Base-by-base conservation (phyloP, 345 rosid species). In the Turritis glabra region DNA sequence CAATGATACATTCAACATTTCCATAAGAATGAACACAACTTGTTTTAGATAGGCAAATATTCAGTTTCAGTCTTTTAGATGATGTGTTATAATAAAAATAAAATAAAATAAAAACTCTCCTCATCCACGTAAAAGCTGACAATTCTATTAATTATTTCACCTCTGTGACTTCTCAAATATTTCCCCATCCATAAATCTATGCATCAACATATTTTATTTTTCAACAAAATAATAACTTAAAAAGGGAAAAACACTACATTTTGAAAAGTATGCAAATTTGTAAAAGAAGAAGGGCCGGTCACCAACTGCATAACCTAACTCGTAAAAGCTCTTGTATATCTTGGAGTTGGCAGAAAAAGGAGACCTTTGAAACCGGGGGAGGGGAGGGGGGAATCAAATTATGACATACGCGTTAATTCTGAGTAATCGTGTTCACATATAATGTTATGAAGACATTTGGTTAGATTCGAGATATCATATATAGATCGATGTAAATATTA, bases 241-340 rank as follows among this genome's bases (percentile, higher is more conserved):
- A 58, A 19, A 14, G 5, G 14, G 46, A 30, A 27, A 54, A 27
- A 54, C 64, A 64, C 27, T 30, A 53, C 37, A 55, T 35, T 56
- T 55, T 67, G 47, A 59, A 59, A 67, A 48, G 15, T 56, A n/a
- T 38, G 51, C 40, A 48, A 29, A 57, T 17, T 17, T 19, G 22
- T 50, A 52, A 51, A 53, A 52, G 51, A 54, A 5, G 18, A 29
- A 62, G 71, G 51, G 60, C 75, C 59, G 71, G 80, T 70, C 60
- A 76, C 75, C 80, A 63, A 76, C 75, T 70, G 12, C 71, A 46
- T 70, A 67, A 70, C 75, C 75, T 76, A 76, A 76, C 53, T 69
- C 54, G 71, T 67, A 48, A 75, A 76, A 76, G 75, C 69, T 38
- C 62, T 66, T 72, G 3, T 17, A 35, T 25, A 29, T 50, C 14